Evolutionary conservation across 2,329 filamentous ascomycete genomes (phyloP), one percentile per base, ranked within the genome.

Genomic region (Talaromyces verruculosus): DNA sequence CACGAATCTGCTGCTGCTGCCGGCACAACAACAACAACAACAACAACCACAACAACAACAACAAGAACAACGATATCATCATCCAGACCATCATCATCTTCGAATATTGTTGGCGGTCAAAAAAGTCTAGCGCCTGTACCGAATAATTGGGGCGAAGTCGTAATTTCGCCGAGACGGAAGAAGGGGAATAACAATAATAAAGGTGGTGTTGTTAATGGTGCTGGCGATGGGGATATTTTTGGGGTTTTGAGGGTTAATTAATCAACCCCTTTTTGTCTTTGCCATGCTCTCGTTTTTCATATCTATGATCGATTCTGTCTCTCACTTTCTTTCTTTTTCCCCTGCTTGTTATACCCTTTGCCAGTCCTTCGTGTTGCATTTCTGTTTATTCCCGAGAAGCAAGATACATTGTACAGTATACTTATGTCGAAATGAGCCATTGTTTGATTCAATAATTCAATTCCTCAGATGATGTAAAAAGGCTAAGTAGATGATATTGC

Each of bases 101-200:
- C 62, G 13, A 43, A 64, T 17, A 28, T 25, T 30, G 13, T 7
- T 19, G n/a, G 1, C 2, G 17, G 47, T 3, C 2, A 67, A 58
- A 25, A 45, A 64, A 17, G 55, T 51, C 33, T 67, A 25, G 70
- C 74, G 25, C 70, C 74, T 0, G 73, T 77, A 1, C 77, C 77
- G 0, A 80, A 79, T 67, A 78, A 80, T 61, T 81, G 79, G 79
- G 79, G 79, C 4, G 79, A 81, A 67, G 79, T 81, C 3, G 76
- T 81, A 7, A 75, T 80, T 61, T 80, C 78, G 43, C 74, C 77
- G 47, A 73, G 58, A 78, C 76, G 67, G 65, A 69, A 39, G 69
- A 69, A 67, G 78, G 72, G 65, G 5, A 28, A 8, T 39, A 30
- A 28, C 3, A 30, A 30, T 3, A 60, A 43, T 1, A 60, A 60